phyloP scores from a whole-genome alignment of 148 eudicot species.

The Heliosperma pusillum region DNA sequence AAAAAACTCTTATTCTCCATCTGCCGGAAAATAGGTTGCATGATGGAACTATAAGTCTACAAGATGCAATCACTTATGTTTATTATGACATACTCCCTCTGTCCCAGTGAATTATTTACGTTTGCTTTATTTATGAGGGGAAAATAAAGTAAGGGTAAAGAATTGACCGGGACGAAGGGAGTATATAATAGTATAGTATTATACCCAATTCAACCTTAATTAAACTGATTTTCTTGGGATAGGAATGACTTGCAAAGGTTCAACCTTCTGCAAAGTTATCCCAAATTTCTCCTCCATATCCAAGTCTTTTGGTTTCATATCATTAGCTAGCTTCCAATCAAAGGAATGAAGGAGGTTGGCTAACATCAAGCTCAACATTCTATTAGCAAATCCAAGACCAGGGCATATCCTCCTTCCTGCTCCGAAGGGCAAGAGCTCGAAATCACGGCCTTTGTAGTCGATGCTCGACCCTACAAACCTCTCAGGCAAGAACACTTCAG shows the following conservation, averaged over 20 bases:
- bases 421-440: slow-evolving; percentile 46
- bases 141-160: too few relatives aligned
- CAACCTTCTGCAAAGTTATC: slow-evolving; percentile 39
- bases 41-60: neutral
- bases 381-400: slow-evolving; percentile 44
- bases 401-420: slow-evolving; percentile 72
- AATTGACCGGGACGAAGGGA: too few relatives aligned
- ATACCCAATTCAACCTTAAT: too few relatives aligned
- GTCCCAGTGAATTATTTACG: too few relatives aligned
- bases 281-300: slow-evolving; percentile 56
- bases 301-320: slow-evolving; percentile 24
- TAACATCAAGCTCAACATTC: slow-evolving; percentile 39
- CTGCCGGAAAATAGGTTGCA: neutral
- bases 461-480: slow-evolving; percentile 42
- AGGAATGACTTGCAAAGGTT: slow-evolving; percentile 26
- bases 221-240: neutral
- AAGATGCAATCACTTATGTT: neutral
- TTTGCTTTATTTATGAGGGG: too few relatives aligned
- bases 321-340: slow-evolving; percentile 53
- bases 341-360: slow-evolving; percentile 49
- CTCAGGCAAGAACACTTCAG: slow-evolving; percentile 50
- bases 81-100: too few relatives aligned
- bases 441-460: slow-evolving; percentile 53
- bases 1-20: neutral
- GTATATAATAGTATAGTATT: too few relatives aligned